phyloP scores from a whole-genome alignment of 2,329 filamentous ascomycete species.

The Dactylellina haptotyla region DNA sequence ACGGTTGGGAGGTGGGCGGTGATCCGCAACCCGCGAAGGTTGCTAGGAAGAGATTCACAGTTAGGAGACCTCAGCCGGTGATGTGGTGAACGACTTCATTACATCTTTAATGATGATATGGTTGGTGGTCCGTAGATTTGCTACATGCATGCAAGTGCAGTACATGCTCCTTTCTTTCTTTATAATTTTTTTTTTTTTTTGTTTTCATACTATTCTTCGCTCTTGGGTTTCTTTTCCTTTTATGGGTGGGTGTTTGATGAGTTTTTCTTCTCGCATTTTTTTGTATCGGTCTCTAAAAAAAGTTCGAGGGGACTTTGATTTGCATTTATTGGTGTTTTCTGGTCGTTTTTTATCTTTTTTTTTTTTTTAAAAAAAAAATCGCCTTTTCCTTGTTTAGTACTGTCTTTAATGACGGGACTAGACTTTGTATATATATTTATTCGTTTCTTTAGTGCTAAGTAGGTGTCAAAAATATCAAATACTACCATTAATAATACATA shows the following conservation, averaged over 20 bases:
- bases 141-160: slow-evolving; percentile 59
- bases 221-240: slow-evolving; percentile 57
- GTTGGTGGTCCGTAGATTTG: background rate
- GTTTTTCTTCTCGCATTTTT: slow-evolving; percentile 13
- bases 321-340: slow-evolving; percentile 47
- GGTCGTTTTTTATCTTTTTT: slow-evolving; percentile 1
- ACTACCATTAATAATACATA: background rate
- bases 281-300: slow-evolving; percentile 8
- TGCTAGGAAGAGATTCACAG: background rate
- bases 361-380: background rate
- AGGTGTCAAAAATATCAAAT: background rate
- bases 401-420: background rate
- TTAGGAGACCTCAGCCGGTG: too few species aligned
- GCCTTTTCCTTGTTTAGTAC: background rate
- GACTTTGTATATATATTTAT: slow-evolving; percentile 7
- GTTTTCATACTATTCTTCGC: slow-evolving; percentile 39
- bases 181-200: slow-evolving; percentile 57
- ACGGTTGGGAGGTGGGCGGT: slow-evolving; percentile 17
- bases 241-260: slow-evolving; percentile 18
- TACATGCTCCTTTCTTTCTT: slow-evolving; percentile 37
- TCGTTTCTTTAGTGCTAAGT: too few species aligned
- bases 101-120: background rate
- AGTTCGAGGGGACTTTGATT: slow-evolving; percentile 12
- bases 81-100: background rate
- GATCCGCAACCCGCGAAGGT: background rate